Evolutionary conservation across 306 rosid genomes (phyloP), one percentile per base, ranked within the genome.

Genomic region (Quillaja saponaria): DNA sequence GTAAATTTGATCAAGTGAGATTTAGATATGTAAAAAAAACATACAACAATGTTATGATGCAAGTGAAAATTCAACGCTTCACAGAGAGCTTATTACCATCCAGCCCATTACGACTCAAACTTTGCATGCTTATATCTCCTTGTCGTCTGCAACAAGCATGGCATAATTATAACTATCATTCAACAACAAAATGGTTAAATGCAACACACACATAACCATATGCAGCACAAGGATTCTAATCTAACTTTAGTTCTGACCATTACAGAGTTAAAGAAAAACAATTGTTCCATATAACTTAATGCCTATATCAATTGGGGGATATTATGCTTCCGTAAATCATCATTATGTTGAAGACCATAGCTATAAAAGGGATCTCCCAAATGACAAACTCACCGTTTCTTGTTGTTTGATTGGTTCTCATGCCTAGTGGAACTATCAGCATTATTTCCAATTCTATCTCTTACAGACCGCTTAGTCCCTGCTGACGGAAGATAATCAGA

Each of bases 381-480:
- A 66, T n/a, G 51, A 67, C 8, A 42, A 46, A 75, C 84, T 44
- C 66, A 88, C 96, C 98, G 78, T 78, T 91, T 91, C 58, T 58
- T 75, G 73, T 44, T 52, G 51, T 73, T 46, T 55, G 20, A 48
- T 42, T 69, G 65, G 63, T 73, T 80, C 76, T 83, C 96, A 52
- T 72, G 79, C 47, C 69, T 73, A 40, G 18, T 19, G 13, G 76
- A 76, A 73, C 68, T 60, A 45, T 84, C 92, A 48, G 50, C 78
- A 67, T 62, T 84, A 67, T 59, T 63, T 65, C 95, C 95, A 71
- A 91, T 80, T 68, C 96, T 88, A 65, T 91, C 98, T 82, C 96
- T 79, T 31, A 91, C 80, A 54, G 95, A 88, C 67, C 98, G 85
- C 79, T 91, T 91, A 47, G 82, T 67, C 73, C 98, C 92, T 46